Base-by-base conservation (phyloP, 2,329 filamentous ascomycete species). In the Aureobasidium sp. region DNA sequence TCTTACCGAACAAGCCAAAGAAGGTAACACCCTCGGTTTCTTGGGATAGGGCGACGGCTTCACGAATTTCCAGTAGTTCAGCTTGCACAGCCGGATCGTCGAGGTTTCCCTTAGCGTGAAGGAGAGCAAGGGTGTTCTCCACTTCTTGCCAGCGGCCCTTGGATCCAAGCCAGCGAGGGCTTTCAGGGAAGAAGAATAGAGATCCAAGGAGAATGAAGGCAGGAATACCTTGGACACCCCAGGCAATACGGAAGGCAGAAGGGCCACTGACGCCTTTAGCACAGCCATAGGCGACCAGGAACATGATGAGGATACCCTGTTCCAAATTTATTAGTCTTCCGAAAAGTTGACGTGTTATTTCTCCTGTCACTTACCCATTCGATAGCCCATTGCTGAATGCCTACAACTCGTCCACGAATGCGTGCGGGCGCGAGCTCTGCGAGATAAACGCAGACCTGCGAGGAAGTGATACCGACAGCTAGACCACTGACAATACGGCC, bases 401-500 rank as follows among this genome's bases (percentile, higher is more conserved):
- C 81, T 17, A 88, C 82, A 2, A 87, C 79, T 11, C 83, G 78
- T 8, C 84, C 84, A 57, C 74, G 70, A 33, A 75, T 76, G 17
- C 73, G 68, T 61, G 74, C 74, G 15, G 73, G 73, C 2, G 74
- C 73, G 19, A 96, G 95, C 72, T 96, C 92, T 46, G 91, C 93
- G 71, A 96, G 91, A 71, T 95, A 96, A 47, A 96, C 88, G 0
- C 92, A 92, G 1, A 96, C 90, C 66, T 96, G 95, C 50, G 91
- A 93, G 0, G 91, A 95, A 49, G 95, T 80, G 70, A 91, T 88
- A 73, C 92, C 92, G 62, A 96, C 90, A 43, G 90, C 89, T 9
- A 95, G 76, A 75, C 92, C 91, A 60, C 89, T 90, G 72, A 94
- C 82, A 64, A 95, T 85, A 73, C 92, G 86, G 13, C 90, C 90